These are phyloP conservation scores for Ophiostoma himal-ulmi DNA, from an alignment of 2,329 filamentous ascomycete species.

Conservation along the genomic window DNA sequence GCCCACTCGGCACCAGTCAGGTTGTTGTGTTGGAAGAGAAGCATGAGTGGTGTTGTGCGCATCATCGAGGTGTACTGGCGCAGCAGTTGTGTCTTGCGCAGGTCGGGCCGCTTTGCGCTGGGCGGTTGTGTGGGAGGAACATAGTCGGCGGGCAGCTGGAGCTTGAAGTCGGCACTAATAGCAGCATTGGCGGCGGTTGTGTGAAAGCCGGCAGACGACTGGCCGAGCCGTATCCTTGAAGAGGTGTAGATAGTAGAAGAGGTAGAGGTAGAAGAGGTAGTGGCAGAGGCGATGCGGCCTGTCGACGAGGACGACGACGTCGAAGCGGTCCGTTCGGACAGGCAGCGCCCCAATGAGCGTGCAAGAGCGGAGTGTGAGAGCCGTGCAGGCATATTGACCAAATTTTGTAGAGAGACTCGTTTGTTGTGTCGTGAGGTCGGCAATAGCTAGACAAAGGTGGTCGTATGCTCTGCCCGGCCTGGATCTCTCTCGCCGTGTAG, in stretches of 20 bases:
- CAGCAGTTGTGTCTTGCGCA: constrained; percentile 81
- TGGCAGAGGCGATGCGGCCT: neutral
- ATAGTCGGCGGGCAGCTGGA: constrained; percentile 43
- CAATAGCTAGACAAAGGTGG: neutral
- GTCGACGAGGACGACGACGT: neutral
- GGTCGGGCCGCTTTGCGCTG: constrained; percentile 77
- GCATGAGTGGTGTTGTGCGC: constrained; percentile 74
- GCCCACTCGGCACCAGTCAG: constrained; percentile 68
- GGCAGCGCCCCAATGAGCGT: constrained; percentile 21
- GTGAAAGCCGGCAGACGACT: constrained; percentile 11
- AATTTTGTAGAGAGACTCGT: neutral
- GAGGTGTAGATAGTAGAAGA: neutral
- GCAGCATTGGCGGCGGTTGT: constrained; percentile 16
- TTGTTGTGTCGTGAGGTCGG: neutral
- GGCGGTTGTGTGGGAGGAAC: constrained; percentile 71
- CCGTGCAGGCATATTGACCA: constrained; percentile 21
- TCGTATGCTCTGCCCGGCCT: constrained; percentile 10
- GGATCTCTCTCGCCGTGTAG: constrained; percentile 15
- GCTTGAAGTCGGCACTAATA: constrained; percentile 4
- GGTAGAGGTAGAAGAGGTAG: neutral
- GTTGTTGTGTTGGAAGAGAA: constrained; percentile 72
- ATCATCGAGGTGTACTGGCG: constrained; percentile 84
- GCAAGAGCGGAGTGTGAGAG: constrained; percentile 1
- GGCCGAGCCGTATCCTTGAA: constrained; percentile 8
- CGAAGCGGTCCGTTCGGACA: constrained; percentile 18